Evolutionary conservation across 441 rosid species (phyloP).

Genomic region (Corymbia citriodora): DNA sequence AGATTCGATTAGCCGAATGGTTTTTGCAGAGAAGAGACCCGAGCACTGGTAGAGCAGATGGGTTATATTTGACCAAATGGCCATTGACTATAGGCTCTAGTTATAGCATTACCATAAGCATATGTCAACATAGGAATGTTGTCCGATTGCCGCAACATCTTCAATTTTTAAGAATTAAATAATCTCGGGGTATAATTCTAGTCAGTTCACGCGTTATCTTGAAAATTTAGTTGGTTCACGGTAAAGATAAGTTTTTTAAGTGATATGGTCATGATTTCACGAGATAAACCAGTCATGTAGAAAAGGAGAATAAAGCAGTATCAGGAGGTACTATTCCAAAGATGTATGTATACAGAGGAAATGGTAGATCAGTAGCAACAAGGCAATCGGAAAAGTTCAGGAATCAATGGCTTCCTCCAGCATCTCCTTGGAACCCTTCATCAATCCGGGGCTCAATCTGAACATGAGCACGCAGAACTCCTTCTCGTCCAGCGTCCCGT

Average conservation of each 20-base stretch:
- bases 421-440: constrained; percentile 24
- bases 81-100: neutral
- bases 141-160: no score
- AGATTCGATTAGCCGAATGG: neutral
- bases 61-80: neutral
- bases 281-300: neutral
- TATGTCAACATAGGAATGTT: neutral
- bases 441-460: constrained; percentile 32
- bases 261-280: neutral
- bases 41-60: neutral
- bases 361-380: neutral
- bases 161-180: neutral
- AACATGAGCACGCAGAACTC: constrained; percentile 39
- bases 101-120: neutral
- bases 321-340: rapidly evolving
- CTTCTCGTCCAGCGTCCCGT: constrained; percentile 29
- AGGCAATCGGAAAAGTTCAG: neutral
- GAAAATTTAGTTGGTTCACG: neutral
- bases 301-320: neutral
- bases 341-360: neutral
- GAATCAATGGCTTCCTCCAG: constrained; percentile 18
- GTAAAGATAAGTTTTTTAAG: neutral
- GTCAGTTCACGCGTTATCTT: neutral
- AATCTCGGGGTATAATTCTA: neutral
- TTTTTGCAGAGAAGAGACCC: neutral